A percentile compares a stretch with the other conserved stretches of the same genome.
phyloP scores from a whole-genome alignment of 768 basidiomycete genomes.

The Cyclocybe aegerita region DNA sequence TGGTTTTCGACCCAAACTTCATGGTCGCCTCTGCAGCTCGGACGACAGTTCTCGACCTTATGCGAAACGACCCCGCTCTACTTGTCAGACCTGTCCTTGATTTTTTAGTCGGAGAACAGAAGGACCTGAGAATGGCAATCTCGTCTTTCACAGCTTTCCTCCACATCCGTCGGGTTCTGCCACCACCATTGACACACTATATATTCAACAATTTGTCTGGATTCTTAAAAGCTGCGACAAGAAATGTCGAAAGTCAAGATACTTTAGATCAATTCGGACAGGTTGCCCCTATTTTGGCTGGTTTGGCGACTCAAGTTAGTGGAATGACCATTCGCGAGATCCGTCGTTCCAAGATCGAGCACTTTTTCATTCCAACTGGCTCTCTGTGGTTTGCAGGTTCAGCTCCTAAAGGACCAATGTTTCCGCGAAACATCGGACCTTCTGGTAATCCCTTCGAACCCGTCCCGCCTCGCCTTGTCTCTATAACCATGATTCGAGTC shows the following conservation, averaged over 20 bases:
- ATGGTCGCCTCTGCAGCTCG: slow-evolving; percentile 57
- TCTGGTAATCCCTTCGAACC: slow-evolving; percentile 36
- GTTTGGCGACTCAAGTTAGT: slow-evolving; percentile 62
- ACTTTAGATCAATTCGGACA: slow-evolving; percentile 54
- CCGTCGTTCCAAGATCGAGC: slow-evolving; percentile 69
- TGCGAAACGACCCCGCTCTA: slow-evolving; percentile 75
- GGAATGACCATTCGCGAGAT: slow-evolving; percentile 73
- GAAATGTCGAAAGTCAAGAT: slow-evolving; percentile 40
- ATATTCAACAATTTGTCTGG: slow-evolving; percentile 73
- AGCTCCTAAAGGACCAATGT: slow-evolving; percentile 59
- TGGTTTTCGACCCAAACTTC: slow-evolving; percentile 55
- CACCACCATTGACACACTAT: slow-evolving; percentile 64
- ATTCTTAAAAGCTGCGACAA: slow-evolving; percentile 55
- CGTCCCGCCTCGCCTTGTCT: slow-evolving; percentile 43
- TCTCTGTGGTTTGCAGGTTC: slow-evolving; percentile 65
- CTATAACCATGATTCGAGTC: slow-evolving; percentile 61
- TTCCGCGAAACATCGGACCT: slow-evolving; percentile 44
- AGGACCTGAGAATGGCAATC: slow-evolving; percentile 46
- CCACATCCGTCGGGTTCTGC: slow-evolving; percentile 54
- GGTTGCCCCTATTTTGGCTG: slow-evolving; percentile 56
- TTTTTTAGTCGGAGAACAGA: slow-evolving; percentile 49
- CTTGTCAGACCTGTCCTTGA: slow-evolving; percentile 64
- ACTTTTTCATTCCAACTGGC: slow-evolving; percentile 67
- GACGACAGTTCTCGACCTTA: slow-evolving; percentile 56
- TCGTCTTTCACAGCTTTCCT: slow-evolving; percentile 55